These are phyloP conservation scores for Cytospora leucostoma DNA, from an alignment of 2,329 filamentous ascomycete species.

Conservation along the genomic window DNA sequence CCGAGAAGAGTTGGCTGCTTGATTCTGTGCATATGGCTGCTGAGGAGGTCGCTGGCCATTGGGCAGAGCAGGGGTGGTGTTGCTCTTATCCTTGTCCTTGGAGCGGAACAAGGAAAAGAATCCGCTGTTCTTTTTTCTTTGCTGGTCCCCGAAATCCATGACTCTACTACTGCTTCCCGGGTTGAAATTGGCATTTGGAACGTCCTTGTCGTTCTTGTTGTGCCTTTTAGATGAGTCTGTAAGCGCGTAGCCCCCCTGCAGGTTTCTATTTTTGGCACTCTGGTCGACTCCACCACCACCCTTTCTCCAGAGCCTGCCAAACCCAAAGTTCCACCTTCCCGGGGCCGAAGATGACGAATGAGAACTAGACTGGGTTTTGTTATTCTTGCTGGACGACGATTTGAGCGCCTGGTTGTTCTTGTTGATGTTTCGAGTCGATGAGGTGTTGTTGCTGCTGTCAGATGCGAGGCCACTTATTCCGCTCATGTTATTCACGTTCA, in stretches of 20 bases:
- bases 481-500: slow-evolving; percentile 9
- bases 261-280: slow-evolving; percentile 19
- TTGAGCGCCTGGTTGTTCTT: slow-evolving; percentile 17
- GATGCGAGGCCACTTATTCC: slow-evolving; percentile 4
- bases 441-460: slow-evolving; percentile 7
- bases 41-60: slow-evolving; percentile 1
- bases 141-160: slow-evolving; percentile 5
- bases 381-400: slow-evolving; percentile 20
- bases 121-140: slow-evolving; percentile 8
- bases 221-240: slow-evolving; percentile 11
- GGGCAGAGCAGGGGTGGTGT: background rate
- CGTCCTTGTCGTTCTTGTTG: slow-evolving; percentile 3
- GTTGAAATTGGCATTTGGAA: background rate
- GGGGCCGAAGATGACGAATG: background rate
- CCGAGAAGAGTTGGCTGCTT: slow-evolving; percentile 14
- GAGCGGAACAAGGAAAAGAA: slow-evolving; percentile 13
- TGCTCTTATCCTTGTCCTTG: slow-evolving; percentile 3
- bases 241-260: slow-evolving; percentile 17
- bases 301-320: slow-evolving; percentile 17
- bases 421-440: slow-evolving; percentile 11
- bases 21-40: slow-evolving; percentile 4
- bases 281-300: slow-evolving; percentile 3
- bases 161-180: background rate
- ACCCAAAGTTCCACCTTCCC: slow-evolving; percentile 5
- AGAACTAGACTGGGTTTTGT: background rate